Base-by-base conservation (phyloP, 768 basidiomycete genomes). In the Pleurotus cornucopiae region DNA sequence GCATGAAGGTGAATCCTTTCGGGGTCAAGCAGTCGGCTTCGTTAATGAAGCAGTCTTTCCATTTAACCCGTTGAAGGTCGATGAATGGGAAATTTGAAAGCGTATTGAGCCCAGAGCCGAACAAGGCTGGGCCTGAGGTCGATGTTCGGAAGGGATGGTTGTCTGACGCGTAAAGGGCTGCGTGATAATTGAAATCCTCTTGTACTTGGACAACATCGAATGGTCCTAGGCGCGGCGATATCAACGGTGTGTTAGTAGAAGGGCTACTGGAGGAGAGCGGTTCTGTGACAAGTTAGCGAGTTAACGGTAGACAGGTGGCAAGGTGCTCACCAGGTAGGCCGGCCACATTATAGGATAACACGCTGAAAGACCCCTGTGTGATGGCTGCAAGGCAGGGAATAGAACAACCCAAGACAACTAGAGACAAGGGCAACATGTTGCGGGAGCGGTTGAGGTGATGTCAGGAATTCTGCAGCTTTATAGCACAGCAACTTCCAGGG, bases 181-280 rank as follows among this genome's bases (percentile, higher is more conserved):
- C 68, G 43, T 75, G 71, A 43, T 67, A 75, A 54, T 75, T 73
- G 64, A 75, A 75, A 55, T 75, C 73, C 60, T 73, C 67, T 54
- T 72, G 65, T 11, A 72, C 69, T 41, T 72, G 64, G 56, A 71
- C 63, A 43, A 71, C 63, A 59, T 67, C 69, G 56, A 66, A 70
- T 2, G 69, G 66, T 46, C 55, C 58, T 6, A 72, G 63, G n/a
- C 66, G 67, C 23, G 68, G 60, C 5, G 69, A 68, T 44, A 72
- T 71, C 18, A 69, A 54, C 12, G 70, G 66, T 7, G 70, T 72
- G 55, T 72, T 63, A 2, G 60, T 56, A 6, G 49, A 49, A 6
- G 70, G 70, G 41, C 69, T 59, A 3, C 67, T 65, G 1, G 69
- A 70, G 0, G 68, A 72, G 2, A 69, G 49, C 18, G 61, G 20